Percentiles rank a stretch among this genome's conserved stretches.
Conservation (phyloP, 192 early-diverging fungal species). For the Rhizophagus prolifer region DNA sequence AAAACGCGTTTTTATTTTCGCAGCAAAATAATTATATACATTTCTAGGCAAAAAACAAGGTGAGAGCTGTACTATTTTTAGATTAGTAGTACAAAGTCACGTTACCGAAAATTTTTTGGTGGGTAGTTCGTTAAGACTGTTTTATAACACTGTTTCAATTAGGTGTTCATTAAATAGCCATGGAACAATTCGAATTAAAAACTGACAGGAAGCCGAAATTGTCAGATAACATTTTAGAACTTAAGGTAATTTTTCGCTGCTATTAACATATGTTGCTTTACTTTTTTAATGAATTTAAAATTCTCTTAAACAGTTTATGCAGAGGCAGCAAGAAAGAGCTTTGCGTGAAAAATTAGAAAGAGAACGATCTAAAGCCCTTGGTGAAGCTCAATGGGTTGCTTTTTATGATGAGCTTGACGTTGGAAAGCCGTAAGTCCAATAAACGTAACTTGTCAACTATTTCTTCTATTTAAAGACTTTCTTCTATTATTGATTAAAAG, state of each 20-base stretch:
- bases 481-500: conserved; percentile 9
- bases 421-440: conserved; percentile 35
- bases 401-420: conserved; percentile 31
- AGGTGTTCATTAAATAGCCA: too few relatives aligned
- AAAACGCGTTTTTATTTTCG: too few relatives aligned
- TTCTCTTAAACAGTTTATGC: conserved; percentile 38
- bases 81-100: too few relatives aligned
- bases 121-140: too few relatives aligned
- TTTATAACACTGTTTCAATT: too few relatives aligned
- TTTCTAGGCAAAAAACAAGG: too few relatives aligned
- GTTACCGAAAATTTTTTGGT: too few relatives aligned
- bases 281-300: neutral
- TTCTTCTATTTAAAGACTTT: neutral
- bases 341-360: conserved; percentile 34
- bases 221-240: conserved; percentile 6
- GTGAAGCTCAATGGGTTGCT: conserved; percentile 39
- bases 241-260: neutral
- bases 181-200: neutral
- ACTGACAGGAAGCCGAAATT: neutral
- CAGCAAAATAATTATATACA: too few relatives aligned
- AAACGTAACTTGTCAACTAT: neutral
- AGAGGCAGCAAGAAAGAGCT: conserved; percentile 38
- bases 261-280: neutral
- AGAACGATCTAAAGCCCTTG: conserved; percentile 33
- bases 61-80: too few relatives aligned